Evolutionary conservation across 768 basidiomycete species (phyloP), one percentile per base, ranked within the genome.

Genomic region (Polyporus arcularius): DNA sequence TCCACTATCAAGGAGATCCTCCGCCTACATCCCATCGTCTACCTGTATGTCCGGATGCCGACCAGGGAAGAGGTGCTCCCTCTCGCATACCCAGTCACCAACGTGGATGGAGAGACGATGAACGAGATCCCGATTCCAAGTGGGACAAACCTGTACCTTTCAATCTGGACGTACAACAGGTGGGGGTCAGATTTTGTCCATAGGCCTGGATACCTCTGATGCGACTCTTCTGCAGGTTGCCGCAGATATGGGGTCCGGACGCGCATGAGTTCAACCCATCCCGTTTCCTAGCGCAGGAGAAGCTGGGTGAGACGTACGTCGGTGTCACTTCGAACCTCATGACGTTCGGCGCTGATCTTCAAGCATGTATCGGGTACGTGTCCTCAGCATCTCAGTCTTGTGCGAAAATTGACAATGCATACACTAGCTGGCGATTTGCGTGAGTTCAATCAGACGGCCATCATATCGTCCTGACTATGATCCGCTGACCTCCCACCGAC

Each of bases 151-250:
- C 61, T 73, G 16, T 43, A 59, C 26, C 35, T 69, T n/a, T 69
- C 70, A 1, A 61, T 73, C 53, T 68, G 68, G 53, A 68, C 66
- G 2, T 77, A 77, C 59, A 72, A 74, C 55, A 65, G 75, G 77
- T 75, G n/a, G 28, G 69, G 35, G 21, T 26, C 21, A 26, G 21
- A 26, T 69, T 3, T 4, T 52, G 3, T 18, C 3, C 32, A 6
- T 11, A 4, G 32, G 31, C 45, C n/a, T 4, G 16, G 38, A 11
- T 16, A 10, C 15, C 14, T 18, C 5, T 43, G 42, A 10, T 43
- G 15, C 8, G 9, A 7, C 15, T 10, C 6, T 18, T 18, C 2
- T 51, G 35, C 41, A 72, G 70, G 39, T 39, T 71, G n/a, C 63
- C 60, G 14, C 63, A 67, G 16, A 65, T 72, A 12, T 75, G 73